Base-by-base conservation (phyloP, 345 rosid genomes). In the Laguncularia racemosa region DNA sequence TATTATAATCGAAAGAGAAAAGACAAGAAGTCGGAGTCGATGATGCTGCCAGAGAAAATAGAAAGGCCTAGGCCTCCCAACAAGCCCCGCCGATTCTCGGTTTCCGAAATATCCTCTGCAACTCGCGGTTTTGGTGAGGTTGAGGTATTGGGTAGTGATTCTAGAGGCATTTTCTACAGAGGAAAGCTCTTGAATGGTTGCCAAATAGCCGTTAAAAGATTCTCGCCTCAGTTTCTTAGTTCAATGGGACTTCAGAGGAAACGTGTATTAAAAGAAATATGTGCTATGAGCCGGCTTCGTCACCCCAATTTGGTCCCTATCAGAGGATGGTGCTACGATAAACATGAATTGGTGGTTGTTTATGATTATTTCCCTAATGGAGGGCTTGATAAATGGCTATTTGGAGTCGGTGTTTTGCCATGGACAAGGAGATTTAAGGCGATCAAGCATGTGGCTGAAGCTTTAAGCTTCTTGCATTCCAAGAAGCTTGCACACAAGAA, bases 401-500 rank as follows among this genome's bases (percentile, higher is more conserved):
- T 64, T 1, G 86, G 83, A 5, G 71, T 54, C 0, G 83, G 83
- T 3, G 74, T 76, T 43, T 76, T 78, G 55, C 81, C 80, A 0
- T 78, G 83, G 81, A 73, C 76, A 20, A 59, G 78, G 38, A 60
- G 80, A 19, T 63, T 71, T 23, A 81, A 69, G 51, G 76, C 69
- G 2, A 54, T 78, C 50, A 76, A 62, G 57, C 81, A 73, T 21
- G 72, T 55, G 0, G 78, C 81, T 0, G 76, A 78, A 14, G 81
- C 65, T 2, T 65, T 81, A n/a, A 59, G 61, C 46, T 78, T 75
- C 67, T 55, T 73, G 50, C 78, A 76, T 19, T 73, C 78, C 0
- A 64, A 69, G 68, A 70, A 70, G 15, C 76, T 73, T 0, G 66
- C 86, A 12, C 83, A 73, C 74, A 81, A 78, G 69, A 81, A 81